Evolutionary conservation across 306 rosid genomes (phyloP), one percentile per base, ranked within the genome.

Genomic region (Acacia confusa): DNA sequence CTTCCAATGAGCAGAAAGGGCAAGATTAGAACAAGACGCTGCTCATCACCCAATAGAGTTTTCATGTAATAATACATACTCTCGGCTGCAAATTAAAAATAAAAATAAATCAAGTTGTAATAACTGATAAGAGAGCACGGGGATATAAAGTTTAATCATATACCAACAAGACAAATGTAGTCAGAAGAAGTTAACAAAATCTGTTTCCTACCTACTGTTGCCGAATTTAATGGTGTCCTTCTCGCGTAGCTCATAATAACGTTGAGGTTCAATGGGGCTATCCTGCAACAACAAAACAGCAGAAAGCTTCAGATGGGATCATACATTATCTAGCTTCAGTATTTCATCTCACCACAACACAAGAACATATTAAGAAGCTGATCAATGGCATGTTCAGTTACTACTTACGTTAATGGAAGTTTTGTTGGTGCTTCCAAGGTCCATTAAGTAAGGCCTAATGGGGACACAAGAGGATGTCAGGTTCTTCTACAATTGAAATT

Each of bases 361-460:
- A 44, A 66, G 74, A 64, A 57, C 36, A 70, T 71, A 19, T 14
- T 10, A 16, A 38, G 67, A 53, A 50, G 70, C 30, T 75, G 14
- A 76, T 48, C 55, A 58, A 67, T 67, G 75, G 47, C 32, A 53
- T 67, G 32, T 73, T 75, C 76, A 79, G 48, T 66, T 66, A 80
- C 19, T 75, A 87, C 98, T 90, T 86, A 92, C 99, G 78, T 95
- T 95, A 70, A 95, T n/a, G 41, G 86, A 92, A 63, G 99, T 93
- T 88, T 95, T 95, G 86, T 95, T 95, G 77, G 99, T 95, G 92
- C 99, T 95, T 87, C 99, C 99, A 4, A 95, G 98, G 82, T 95
- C 99, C 99, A 93, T 95, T 76, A 95, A 20, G 85, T 95, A 95
- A 78, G 99, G 99, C 91, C 99, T 95, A 73, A 53, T 6, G 44